Evolutionary conservation across 371 early-diverging fungal species (phyloP).

Genomic region (Paraphysoderma sedebokerense): DNA sequence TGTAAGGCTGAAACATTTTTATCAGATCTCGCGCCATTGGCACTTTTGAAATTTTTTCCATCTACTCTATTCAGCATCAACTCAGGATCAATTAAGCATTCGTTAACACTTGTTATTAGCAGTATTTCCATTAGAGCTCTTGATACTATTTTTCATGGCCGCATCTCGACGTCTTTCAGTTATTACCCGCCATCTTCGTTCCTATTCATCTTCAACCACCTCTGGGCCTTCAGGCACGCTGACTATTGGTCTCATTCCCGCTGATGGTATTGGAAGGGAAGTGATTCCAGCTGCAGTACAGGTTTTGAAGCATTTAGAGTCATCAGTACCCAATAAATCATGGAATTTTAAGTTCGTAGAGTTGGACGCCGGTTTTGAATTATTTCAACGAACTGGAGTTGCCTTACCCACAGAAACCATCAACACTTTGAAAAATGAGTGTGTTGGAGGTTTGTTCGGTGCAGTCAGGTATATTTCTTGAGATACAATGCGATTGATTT

Average conservation of each 20-base stretch:
- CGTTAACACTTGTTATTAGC: no score
- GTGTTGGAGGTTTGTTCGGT: constrained; percentile 89
- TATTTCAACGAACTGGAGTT: constrained; percentile 75
- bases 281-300: constrained; percentile 77
- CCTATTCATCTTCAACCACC: no score
- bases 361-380: constrained; percentile 85
- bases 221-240: no score
- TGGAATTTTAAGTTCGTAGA: constrained; percentile 55
- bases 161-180: no score
- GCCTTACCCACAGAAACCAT: constrained; percentile 78
- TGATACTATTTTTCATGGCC: no score
- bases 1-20: no score
- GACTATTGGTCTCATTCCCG: constrained; percentile 82
- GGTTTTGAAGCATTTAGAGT: constrained; percentile 57
- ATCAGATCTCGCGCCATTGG: no score
- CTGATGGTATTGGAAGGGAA: constrained; percentile 88
- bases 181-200: no score
- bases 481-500: background rate
- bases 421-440: constrained; percentile 42
- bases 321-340: background rate
- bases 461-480: constrained; percentile 60
- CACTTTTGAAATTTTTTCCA: no score
- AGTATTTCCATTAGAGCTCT: no score
- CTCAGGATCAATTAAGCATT: no score
- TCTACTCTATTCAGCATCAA: no score